phyloP scores from a whole-genome alignment of 2,329 filamentous ascomycete genomes.

The Helminthosporium solani region DNA sequence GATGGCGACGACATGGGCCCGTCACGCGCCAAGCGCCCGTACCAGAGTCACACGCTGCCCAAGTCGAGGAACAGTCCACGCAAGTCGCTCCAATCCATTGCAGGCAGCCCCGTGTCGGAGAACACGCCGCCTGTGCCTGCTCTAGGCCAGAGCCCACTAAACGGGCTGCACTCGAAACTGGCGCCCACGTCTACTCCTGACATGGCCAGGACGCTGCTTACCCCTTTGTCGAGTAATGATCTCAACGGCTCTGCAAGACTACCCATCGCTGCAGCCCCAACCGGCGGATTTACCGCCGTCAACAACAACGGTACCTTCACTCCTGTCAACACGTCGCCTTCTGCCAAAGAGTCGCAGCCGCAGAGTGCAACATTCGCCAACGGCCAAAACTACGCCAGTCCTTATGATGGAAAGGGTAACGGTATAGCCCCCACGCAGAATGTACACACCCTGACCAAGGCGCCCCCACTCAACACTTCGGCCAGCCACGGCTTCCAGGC shows the following conservation, averaged over 20 bases:
- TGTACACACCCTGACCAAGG: slow-evolving; percentile 8
- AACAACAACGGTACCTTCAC: slow-evolving; percentile 28
- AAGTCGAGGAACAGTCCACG: slow-evolving; percentile 29
- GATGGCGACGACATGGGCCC: slow-evolving; percentile 31
- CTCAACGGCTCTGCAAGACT: slow-evolving; percentile 28
- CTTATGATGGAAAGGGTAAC: slow-evolving; percentile 7
- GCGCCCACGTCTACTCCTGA: slow-evolving; percentile 19
- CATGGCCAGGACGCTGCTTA: slow-evolving; percentile 24
- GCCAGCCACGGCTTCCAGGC: slow-evolving; percentile 14
- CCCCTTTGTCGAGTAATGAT: slow-evolving; percentile 31
- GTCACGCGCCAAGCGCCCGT: slow-evolving; percentile 31
- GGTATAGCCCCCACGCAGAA: slow-evolving; percentile 11
- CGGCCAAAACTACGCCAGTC: slow-evolving; percentile 17
- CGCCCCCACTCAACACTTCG: slow-evolving; percentile 12
- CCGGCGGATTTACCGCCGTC: slow-evolving; percentile 23
- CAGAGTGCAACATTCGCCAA: slow-evolving; percentile 17
- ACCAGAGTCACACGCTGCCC: slow-evolving; percentile 28
- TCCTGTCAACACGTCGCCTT: slow-evolving; percentile 23
- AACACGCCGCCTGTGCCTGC: slow-evolving; percentile 28
- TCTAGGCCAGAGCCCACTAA: slow-evolving; percentile 12
- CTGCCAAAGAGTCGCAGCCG: slow-evolving; percentile 16
- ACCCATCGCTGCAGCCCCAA: slow-evolving; percentile 17
- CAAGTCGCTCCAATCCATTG: slow-evolving; percentile 28
- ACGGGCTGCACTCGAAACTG: slow-evolving; percentile 21
- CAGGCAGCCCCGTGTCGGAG: slow-evolving; percentile 22